phyloP scores from a whole-genome alignment of 192 early-diverging fungal species.

The Phlyctochytrium planicorne region DNA sequence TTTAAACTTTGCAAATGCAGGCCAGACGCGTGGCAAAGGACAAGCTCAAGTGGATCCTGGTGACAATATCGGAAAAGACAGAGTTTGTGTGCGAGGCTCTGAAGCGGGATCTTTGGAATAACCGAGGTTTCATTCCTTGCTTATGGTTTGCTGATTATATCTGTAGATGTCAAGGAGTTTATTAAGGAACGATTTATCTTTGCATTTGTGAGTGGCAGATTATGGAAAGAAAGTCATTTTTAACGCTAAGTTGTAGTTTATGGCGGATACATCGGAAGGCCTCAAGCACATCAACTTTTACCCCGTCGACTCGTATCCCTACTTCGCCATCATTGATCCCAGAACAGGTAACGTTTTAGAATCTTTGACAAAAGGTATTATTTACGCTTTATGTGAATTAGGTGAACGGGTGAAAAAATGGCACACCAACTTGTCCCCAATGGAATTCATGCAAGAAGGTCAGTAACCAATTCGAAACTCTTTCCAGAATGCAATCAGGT shows the following conservation, averaged over 20 bases:
- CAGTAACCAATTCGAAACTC: neutral
- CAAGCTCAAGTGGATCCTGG: constrained; percentile 80
- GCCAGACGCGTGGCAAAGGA: constrained; percentile 64
- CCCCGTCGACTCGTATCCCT: constrained; percentile 67
- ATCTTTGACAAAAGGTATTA: constrained; percentile 1
- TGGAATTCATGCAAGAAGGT: constrained; percentile 57
- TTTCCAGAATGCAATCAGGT: too few relatives aligned
- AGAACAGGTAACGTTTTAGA: constrained; percentile 63
- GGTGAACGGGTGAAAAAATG: constrained; percentile 81
- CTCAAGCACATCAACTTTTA: constrained; percentile 72
- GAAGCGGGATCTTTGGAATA: constrained; percentile 94
- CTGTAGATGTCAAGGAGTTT: constrained; percentile 65
- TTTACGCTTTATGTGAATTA: neutral
- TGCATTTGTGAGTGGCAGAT: constrained; percentile 69
- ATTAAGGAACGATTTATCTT: constrained; percentile 83
- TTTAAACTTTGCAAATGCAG: constrained; percentile 40
- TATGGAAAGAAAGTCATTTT: too few relatives aligned
- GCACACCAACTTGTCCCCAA: constrained; percentile 51
- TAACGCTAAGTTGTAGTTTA: constrained; percentile 38
- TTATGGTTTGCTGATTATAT: neutral
- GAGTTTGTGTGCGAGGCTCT: constrained; percentile 87
- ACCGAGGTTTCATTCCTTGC: constrained; percentile 33
- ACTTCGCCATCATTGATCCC: constrained; percentile 87
- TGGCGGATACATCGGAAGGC: constrained; percentile 67
- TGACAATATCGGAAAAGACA: constrained; percentile 53